Base-by-base conservation (phyloP, 768 basidiomycete species). In the Zangia roseola region DNA sequence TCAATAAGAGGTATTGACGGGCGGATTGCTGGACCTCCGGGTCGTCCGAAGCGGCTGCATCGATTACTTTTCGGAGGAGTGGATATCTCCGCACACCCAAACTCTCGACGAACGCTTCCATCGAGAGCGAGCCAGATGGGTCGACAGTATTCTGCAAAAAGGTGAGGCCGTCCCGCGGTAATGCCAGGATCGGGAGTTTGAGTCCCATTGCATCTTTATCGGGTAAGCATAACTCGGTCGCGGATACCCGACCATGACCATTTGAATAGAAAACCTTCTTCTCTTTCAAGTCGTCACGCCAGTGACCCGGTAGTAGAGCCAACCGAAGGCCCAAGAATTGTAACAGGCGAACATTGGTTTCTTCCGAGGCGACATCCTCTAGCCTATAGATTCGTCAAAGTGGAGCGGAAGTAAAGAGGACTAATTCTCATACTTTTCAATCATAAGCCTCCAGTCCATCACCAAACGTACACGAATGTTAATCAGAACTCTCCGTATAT, bases 201-300 rank as follows among this genome's bases (percentile, higher is more conserved):
- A 97, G 71, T 36, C 78, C 71, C 19, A 87, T 76, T 47, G 92
- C 77, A 2, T 74, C 70, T 25, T 83, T 82, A 0, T 79, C 55
- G 1, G 94, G 95, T 57, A 94, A 89, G 61, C 94, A 95, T 10
- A 97, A 69, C 46, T 90, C 80, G n/a, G 39, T 43, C 17, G 36
- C 48, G 14, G 49, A 43, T 31, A 24, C 24, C 34, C 13, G 51
- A 24, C 46, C 41, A 28, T 41, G 41, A 14, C 12, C 19, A 13
- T 40, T 14, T 12, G 56, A 54, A 30, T 19, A 43, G n/a, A 57
- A 57, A 4, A 55, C 14, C 34, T 16, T 31, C 19, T 30, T 54
- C 34, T 10, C 24, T 41, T 19, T 47, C 26, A 52, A 38, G 30
- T 44, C 46, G n/a, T 17, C n/a, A 12, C 35, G 23, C 9, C 44